phyloP scores from a whole-genome alignment of 495 filamentous ascomycete species.

The Neurospora discreta region DNA sequence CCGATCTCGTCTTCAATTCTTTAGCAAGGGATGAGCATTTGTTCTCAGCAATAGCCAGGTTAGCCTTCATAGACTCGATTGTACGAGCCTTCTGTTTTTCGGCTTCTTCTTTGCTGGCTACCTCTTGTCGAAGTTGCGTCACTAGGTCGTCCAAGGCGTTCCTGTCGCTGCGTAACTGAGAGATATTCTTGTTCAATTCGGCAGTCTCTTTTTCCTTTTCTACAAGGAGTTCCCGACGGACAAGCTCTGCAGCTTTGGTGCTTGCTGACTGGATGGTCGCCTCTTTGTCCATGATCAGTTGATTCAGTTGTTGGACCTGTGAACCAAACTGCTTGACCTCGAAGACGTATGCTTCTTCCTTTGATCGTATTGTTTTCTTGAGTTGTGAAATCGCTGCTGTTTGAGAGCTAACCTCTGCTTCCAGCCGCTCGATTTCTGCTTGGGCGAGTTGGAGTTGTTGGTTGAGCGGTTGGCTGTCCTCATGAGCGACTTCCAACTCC shows the following conservation, averaged over 20 bases:
- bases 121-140: neutral
- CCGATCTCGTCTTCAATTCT: neutral
- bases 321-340: conserved; percentile 4
- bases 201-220: conserved; percentile 6
- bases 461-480: conserved; percentile 1
- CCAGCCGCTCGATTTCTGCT: conserved; percentile 1
- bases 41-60: conserved; percentile 1
- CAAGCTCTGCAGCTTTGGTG: neutral
- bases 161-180: conserved; percentile 1
- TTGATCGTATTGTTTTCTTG: conserved; percentile 5
- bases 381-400: conserved; percentile 5
- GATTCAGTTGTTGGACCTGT: conserved; percentile 8
- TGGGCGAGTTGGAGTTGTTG: neutral
- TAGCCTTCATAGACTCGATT: conserved; percentile 5
- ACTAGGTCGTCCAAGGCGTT: neutral
- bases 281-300: conserved; percentile 12
- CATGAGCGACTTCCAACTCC: conserved; percentile 1
- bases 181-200: conserved; percentile 1
- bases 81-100: conserved; percentile 1
- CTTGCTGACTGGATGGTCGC: neutral
- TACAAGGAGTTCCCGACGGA: conserved; percentile 1
- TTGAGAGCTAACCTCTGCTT: conserved; percentile 6
- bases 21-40: neutral
- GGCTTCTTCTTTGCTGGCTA: conserved; percentile 3
- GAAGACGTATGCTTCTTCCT: conserved; percentile 1